Percentiles rank a stretch among this genome's conserved stretches.
Evolutionary conservation across 1,284 basidiomycete species (phyloP).

Genomic region (Marasmius tenuissimus): DNA sequence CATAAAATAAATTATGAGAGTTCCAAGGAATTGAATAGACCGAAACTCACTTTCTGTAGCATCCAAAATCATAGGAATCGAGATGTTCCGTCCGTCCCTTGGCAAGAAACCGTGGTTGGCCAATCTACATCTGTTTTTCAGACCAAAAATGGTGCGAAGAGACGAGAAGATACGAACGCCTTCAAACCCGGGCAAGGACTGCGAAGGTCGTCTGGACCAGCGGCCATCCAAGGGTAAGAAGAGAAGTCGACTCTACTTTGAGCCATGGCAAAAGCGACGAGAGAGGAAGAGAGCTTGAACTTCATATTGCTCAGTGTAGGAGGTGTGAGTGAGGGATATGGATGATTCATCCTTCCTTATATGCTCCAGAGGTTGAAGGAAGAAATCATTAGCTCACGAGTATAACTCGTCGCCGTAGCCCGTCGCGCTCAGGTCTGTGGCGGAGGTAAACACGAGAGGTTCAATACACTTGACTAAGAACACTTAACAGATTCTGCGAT

Average conservation of each 20-base stretch:
- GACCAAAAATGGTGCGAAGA: not conserved
- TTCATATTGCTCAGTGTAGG: too few relatives aligned
- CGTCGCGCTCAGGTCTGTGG: too few relatives aligned
- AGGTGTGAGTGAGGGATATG: too few relatives aligned
- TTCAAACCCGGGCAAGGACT: slow-evolving; percentile 20
- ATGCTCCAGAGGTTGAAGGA: too few relatives aligned
- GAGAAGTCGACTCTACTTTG: not conserved
- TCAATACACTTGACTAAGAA: too few relatives aligned
- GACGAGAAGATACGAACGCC: slow-evolving; percentile 2
- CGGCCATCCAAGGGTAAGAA: not conserved
- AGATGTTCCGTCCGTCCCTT: slow-evolving; percentile 18
- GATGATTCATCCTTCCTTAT: too few relatives aligned
- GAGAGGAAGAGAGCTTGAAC: not conserved
- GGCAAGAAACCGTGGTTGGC: slow-evolving; percentile 23
- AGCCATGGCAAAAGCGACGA: not conserved
- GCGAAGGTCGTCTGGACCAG: slow-evolving; percentile 10
- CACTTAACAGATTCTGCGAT: too few relatives aligned
- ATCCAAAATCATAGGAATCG: slow-evolving; percentile 14
- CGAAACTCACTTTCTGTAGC: slow-evolving; percentile 8
- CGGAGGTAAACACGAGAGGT: too few relatives aligned
- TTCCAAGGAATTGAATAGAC: not conserved
- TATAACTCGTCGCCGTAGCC: too few relatives aligned
- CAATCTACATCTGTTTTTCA: too few relatives aligned
- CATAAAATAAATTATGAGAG: not conserved
- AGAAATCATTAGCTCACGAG: too few relatives aligned